These are phyloP conservation scores for Apiotrichum domesticum DNA, from an alignment of 1,284 basidiomycete genomes.

Conservation along the genomic window DNA sequence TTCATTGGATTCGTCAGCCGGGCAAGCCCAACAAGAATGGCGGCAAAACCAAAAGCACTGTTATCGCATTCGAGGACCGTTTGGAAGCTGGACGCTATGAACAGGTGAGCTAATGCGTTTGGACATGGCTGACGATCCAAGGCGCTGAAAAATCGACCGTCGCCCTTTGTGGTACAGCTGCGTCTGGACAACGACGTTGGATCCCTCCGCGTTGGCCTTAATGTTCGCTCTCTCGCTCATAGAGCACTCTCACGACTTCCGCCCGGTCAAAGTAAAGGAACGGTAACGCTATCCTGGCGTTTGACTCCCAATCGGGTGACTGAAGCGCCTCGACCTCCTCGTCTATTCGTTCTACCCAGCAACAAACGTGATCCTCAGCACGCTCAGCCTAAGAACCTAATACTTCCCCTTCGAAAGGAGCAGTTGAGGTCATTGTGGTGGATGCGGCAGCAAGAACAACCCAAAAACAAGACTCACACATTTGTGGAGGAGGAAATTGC, in stretches of 20 bases:
- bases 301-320: constrained; percentile 57
- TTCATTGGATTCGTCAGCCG: constrained; percentile 60
- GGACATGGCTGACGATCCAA: constrained; percentile 31
- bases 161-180: constrained; percentile 80
- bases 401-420: constrained; percentile 64
- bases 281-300: constrained; percentile 65
- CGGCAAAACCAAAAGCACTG: constrained; percentile 32
- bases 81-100: constrained; percentile 79
- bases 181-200: constrained; percentile 60
- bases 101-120: constrained; percentile 36
- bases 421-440: constrained; percentile 85
- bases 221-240: constrained; percentile 78
- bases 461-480: constrained; percentile 54
- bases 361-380: constrained; percentile 73
- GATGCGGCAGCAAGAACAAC: constrained; percentile 80
- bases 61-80: constrained; percentile 67
- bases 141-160: constrained; percentile 76
- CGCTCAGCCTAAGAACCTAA: constrained; percentile 70
- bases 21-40: constrained; percentile 43
- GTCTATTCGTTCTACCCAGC: constrained; percentile 60
- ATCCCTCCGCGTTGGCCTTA: constrained; percentile 76
- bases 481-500: constrained; percentile 93
- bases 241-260: constrained; percentile 79
- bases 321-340: constrained; percentile 49
- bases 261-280: constrained; percentile 50